Conservation (phyloP, 2,329 filamentous ascomycete species). For the Cryphonectria parasitica region DNA sequence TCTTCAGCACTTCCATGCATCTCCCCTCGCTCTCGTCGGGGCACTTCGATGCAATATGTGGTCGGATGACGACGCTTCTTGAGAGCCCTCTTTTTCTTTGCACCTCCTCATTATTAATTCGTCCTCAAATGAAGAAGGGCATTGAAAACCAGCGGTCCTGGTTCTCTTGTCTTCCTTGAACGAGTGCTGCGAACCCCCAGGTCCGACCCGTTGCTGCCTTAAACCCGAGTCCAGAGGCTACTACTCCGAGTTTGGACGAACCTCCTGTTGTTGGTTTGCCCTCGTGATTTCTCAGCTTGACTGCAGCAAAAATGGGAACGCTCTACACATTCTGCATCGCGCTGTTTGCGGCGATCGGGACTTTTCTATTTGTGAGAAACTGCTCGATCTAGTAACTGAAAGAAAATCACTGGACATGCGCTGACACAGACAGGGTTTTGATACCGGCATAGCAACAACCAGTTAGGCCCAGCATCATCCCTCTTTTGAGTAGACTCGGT, state of each 20-base stretch:
- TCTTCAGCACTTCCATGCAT: neutral
- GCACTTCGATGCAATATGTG: neutral
- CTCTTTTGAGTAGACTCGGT: neutral
- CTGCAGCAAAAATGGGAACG: conserved; percentile 26
- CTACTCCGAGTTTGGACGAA: neutral
- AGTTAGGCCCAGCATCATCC: conserved; percentile 41
- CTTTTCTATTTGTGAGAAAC: conserved; percentile 57
- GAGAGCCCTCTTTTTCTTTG: neutral
- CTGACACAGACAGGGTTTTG: conserved; percentile 51
- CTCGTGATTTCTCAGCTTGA: neutral
- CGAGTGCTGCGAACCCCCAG: neutral
- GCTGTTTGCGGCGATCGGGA: conserved; percentile 61
- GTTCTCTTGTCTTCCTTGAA: neutral
- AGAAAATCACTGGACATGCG: neutral
- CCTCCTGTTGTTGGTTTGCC: neutral
- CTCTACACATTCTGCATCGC: conserved; percentile 54
- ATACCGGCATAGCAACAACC: conserved; percentile 63
- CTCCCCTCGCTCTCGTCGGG: neutral
- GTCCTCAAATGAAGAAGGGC: neutral
- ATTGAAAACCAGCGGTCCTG: neutral
- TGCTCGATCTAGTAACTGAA: neutral
- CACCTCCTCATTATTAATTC: neutral
- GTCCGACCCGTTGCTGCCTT: neutral
- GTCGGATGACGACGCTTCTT: neutral
- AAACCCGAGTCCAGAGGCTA: neutral